Percentiles rank a stretch among this genome's conserved stretches.
Conservation (phyloP, 805 yeast genomes). For the Blastobotrys attinorum region DNA sequence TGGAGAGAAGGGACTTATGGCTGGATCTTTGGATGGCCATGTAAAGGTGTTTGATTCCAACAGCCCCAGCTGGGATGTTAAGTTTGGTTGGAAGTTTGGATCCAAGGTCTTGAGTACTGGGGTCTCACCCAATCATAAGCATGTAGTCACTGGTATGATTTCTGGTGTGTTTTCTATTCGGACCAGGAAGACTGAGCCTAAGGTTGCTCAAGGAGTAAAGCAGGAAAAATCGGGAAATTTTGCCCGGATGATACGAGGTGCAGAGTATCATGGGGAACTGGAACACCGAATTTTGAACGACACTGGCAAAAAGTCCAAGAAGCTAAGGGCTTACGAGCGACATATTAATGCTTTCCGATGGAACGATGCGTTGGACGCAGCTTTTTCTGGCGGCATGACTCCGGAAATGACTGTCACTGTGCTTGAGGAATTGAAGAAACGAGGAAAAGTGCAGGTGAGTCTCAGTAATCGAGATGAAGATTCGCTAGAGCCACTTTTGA, state of each 20-base stretch:
- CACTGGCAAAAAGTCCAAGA: slow-evolving; percentile 45
- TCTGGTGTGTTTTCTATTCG: slow-evolving; percentile 85
- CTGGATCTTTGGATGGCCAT: slow-evolving; percentile 96
- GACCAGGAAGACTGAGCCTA: slow-evolving; percentile 56
- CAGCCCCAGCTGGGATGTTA: slow-evolving; percentile 64
- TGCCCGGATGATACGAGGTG: slow-evolving; percentile 80
- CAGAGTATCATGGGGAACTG: slow-evolving; percentile 83
- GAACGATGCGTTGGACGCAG: slow-evolving; percentile 87
- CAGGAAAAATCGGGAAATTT: slow-evolving; percentile 45
- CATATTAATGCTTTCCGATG: slow-evolving; percentile 83
- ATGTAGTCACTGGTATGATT: slow-evolving; percentile 85
- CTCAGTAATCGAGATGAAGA: slow-evolving; percentile 78
- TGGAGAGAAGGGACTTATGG: slow-evolving; percentile 71
- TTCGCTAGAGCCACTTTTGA: slow-evolving; percentile 73
- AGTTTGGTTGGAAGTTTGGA: slow-evolving; percentile 96
- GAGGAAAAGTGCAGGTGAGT: slow-evolving; percentile 84
- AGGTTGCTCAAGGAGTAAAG: slow-evolving; percentile 26
- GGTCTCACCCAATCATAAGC: slow-evolving; percentile 79
- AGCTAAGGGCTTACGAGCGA: slow-evolving; percentile 73
- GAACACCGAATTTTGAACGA: slow-evolving; percentile 68
- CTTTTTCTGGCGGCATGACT: slow-evolving; percentile 69
- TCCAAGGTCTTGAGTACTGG: slow-evolving; percentile 88
- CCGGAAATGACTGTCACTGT: slow-evolving; percentile 77
- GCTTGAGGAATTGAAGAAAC: slow-evolving; percentile 72
- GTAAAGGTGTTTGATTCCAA: slow-evolving; percentile 85